phyloP scores from a whole-genome alignment of 306 rosid genomes.

The Casuarina equisetifolia region DNA sequence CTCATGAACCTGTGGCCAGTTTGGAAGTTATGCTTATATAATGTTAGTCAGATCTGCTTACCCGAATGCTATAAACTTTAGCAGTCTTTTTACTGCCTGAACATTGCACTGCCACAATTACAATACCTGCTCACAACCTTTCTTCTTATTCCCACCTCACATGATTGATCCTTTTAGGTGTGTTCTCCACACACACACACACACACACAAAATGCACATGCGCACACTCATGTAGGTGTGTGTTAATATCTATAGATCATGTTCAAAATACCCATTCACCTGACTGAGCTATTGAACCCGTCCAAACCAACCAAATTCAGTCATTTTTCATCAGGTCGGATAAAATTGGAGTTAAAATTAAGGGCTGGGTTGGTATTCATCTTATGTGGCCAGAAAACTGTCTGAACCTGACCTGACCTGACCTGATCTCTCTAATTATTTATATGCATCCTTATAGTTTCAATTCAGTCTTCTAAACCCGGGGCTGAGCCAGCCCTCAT shows the following conservation, averaged over 20 bases:
- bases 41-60: background rate
- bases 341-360: too few species aligned
- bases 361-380: too few species aligned
- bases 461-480: too few species aligned
- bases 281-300: too few species aligned
- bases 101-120: background rate
- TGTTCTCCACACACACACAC: background rate
- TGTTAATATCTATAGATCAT: background rate
- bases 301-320: too few species aligned
- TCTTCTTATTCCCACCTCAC: background rate
- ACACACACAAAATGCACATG: background rate
- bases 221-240: background rate
- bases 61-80: background rate
- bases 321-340: too few species aligned
- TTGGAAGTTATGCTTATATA: background rate
- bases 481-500: too few species aligned
- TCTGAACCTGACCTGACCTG: too few species aligned
- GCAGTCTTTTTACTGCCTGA: background rate
- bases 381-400: too few species aligned
- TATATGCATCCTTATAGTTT: too few species aligned
- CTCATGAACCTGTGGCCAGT: background rate
- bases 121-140: background rate
- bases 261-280: background rate
- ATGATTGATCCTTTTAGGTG: background rate
- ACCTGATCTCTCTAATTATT: too few species aligned